Percentiles rank a stretch among this genome's conserved stretches.
Evolutionary conservation across 495 filamentous ascomycete genomes (phyloP).

Genomic region (Daldinia bambusicola): DNA sequence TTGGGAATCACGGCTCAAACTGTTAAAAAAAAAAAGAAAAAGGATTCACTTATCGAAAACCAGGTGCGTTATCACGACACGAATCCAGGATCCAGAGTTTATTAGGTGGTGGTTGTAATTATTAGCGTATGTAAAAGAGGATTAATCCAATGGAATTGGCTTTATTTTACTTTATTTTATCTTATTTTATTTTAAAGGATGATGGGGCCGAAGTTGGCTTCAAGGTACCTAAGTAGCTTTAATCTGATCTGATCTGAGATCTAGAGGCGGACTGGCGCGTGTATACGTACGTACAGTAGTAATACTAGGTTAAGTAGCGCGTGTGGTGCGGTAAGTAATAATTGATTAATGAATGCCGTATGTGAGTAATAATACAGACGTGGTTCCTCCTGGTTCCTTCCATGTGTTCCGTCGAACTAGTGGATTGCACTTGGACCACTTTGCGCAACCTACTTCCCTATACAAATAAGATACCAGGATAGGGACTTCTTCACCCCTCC

Average conservation of each 20-base stretch:
- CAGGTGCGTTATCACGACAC: neutral
- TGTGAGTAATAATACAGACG: constrained; percentile 34
- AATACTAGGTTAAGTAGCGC: constrained; percentile 20
- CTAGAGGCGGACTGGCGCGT: constrained; percentile 14
- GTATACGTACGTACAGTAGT: neutral
- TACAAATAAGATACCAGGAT: neutral
- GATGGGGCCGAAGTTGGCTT: constrained; percentile 23
- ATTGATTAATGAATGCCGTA: constrained; percentile 35
- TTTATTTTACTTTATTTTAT: no score
- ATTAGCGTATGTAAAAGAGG: constrained; percentile 12
- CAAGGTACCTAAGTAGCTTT: constrained; percentile 13
- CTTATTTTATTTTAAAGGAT: neutral
- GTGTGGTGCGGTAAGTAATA: constrained; percentile 33
- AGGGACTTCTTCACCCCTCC: neutral
- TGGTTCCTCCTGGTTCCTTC: constrained; percentile 19
- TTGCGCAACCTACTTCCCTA: constrained; percentile 7
- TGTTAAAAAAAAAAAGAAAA: no score
- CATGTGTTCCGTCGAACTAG: constrained; percentile 20
- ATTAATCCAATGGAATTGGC: constrained; percentile 28
- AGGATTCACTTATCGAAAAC: neutral
- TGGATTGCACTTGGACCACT: neutral
- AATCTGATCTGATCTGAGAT: constrained; percentile 45
- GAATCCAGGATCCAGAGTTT: constrained; percentile 12
- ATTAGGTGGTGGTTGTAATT: constrained; percentile 26
- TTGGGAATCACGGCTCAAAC: no score